A percentile compares a stretch with the other conserved stretches of the same genome.
Conservation (phyloP, 306 rosid genomes). For the Canavalia gladiata region DNA sequence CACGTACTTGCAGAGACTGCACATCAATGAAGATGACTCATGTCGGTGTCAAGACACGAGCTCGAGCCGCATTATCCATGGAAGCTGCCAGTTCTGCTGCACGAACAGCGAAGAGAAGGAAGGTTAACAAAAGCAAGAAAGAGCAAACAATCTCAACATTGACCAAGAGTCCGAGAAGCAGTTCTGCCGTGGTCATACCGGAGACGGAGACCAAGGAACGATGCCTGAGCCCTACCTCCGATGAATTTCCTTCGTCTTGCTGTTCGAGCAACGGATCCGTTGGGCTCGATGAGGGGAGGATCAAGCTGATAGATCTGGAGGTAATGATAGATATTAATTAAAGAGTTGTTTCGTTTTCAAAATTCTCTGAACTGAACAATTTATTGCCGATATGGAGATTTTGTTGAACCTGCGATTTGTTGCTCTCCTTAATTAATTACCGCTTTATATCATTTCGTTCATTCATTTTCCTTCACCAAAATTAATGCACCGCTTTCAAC, state of each 20-base stretch:
- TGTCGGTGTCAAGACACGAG: slow-evolving; percentile 65
- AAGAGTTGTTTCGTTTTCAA: slow-evolving; percentile 14
- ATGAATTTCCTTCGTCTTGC: slow-evolving; percentile 60
- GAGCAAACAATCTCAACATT: slow-evolving; percentile 48
- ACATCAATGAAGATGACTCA: slow-evolving; percentile 64
- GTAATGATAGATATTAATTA: slow-evolving; percentile 42
- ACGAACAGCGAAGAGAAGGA: slow-evolving; percentile 56
- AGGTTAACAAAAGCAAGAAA: slow-evolving; percentile 36
- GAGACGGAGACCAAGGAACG: slow-evolving; percentile 45
- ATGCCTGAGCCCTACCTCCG: slow-evolving; percentile 55
- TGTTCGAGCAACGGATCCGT: slow-evolving; percentile 81
- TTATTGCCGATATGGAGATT: slow-evolving; percentile 26
- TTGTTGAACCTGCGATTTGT: slow-evolving; percentile 41
- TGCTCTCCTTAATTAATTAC: slow-evolving; percentile 47
- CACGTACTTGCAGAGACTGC: slow-evolving; percentile 49
- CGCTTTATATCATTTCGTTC: slow-evolving; percentile 33
- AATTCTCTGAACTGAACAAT: slow-evolving; percentile 40
- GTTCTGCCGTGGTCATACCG: not conserved
- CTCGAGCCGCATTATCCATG: slow-evolving; percentile 64
- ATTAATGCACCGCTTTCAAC: slow-evolving; percentile 48
- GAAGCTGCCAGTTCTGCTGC: slow-evolving; percentile 41
- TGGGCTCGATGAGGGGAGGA: slow-evolving; percentile 48
- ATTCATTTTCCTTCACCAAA: slow-evolving; percentile 23
- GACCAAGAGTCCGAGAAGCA: slow-evolving; percentile 36
- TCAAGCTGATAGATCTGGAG: slow-evolving; percentile 79